Conservation (phyloP, 2,329 filamentous ascomycete genomes). For the Ascochyta clinopodiicola region DNA sequence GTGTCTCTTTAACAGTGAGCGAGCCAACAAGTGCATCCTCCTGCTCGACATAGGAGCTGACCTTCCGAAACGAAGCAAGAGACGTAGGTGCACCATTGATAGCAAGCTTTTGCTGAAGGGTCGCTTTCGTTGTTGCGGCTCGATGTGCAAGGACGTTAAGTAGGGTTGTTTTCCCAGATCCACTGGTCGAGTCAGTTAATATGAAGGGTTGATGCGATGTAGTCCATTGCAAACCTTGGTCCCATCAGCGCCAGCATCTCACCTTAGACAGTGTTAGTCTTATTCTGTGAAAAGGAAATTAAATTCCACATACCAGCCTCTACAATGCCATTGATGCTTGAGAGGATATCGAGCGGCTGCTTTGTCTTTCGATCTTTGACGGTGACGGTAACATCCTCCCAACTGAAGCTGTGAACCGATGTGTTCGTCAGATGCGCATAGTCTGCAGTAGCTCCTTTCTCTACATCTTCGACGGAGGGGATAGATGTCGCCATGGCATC, state of each 20-base stretch:
- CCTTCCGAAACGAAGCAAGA: constrained; percentile 63
- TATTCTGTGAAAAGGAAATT: background rate
- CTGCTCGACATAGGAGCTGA: constrained; percentile 84
- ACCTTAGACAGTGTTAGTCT: constrained; percentile 54
- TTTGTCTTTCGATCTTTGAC: constrained; percentile 75
- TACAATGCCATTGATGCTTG: constrained; percentile 68
- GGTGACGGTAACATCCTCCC: constrained; percentile 71
- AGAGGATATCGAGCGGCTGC: constrained; percentile 67
- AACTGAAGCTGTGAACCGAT: constrained; percentile 68
- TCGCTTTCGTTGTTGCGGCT: constrained; percentile 59
- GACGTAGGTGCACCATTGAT: constrained; percentile 69
- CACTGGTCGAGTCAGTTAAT: constrained; percentile 33
- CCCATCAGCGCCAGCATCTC: constrained; percentile 84
- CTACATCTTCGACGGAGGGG: constrained; percentile 46
- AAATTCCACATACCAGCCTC: constrained; percentile 59
- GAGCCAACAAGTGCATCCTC: constrained; percentile 84
- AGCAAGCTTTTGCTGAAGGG: constrained; percentile 60
- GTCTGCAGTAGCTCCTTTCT: constrained; percentile 52
- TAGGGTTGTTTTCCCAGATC: constrained; percentile 81
- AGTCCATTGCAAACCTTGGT: constrained; percentile 57
- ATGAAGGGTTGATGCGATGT: background rate
- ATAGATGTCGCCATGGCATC: constrained; percentile 21
- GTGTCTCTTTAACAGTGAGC: constrained; percentile 79
- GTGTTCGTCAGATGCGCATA: constrained; percentile 67
- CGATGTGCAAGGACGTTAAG: constrained; percentile 78